Percentiles rank a stretch among this genome's conserved stretches.
Conservation (phyloP, 2,329 filamentous ascomycete genomes). For the Cryphonectria japonica region DNA sequence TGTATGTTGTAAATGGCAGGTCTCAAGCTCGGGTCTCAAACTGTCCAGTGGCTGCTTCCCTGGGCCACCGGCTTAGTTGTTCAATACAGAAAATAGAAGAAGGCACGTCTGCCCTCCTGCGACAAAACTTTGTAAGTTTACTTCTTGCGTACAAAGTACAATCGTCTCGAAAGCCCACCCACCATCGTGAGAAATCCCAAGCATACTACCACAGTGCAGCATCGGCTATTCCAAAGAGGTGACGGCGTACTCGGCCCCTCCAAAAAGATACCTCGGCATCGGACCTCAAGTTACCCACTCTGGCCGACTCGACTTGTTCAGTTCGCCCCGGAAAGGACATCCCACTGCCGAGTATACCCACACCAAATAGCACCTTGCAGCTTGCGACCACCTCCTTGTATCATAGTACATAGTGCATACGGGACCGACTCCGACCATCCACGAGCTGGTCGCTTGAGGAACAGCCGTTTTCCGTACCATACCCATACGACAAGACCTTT, state of each 20-base stretch:
- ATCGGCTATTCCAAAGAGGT: constrained; percentile 1
- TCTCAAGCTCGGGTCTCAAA: neutral
- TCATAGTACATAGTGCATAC: neutral
- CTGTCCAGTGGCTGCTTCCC: constrained; percentile 1
- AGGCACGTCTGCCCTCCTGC: neutral
- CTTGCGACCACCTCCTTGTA: neutral
- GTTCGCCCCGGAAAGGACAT: constrained; percentile 15
- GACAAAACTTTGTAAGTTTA: neutral
- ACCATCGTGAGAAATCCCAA: neutral
- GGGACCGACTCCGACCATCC: neutral
- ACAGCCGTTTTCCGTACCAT: constrained; percentile 10
- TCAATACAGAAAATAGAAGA: neutral
- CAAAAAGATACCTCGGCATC: constrained; percentile 27
- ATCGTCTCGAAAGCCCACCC: constrained; percentile 5
- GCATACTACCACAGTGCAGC: neutral
- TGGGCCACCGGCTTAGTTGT: neutral
- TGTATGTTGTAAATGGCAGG: neutral
- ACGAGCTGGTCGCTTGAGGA: constrained; percentile 19
- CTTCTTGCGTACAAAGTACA: neutral
- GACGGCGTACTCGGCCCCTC: constrained; percentile 5
- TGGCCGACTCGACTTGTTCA: constrained; percentile 1
- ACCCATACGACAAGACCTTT: neutral
- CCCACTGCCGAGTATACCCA: constrained; percentile 23
- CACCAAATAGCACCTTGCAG: neutral
- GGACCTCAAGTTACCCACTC: constrained; percentile 9